Evolutionary conservation across 345 rosid genomes (phyloP).

Genomic region (Lumnitzera racemosa): DNA sequence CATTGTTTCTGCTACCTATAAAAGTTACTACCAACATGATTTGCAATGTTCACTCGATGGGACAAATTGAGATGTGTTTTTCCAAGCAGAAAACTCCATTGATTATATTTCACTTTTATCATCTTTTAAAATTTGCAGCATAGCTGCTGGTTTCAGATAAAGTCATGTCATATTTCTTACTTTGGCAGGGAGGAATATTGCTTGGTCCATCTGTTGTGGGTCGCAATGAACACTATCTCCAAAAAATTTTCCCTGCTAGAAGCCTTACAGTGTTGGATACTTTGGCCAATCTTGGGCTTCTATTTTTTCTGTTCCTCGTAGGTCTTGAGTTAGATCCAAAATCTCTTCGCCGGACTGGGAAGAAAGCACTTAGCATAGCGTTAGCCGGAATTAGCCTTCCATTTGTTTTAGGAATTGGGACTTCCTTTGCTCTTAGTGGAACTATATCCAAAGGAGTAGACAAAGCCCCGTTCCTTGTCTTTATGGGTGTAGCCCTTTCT

Average conservation of each 20-base stretch:
- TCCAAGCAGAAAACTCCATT: too few relatives aligned
- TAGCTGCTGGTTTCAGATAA: too few relatives aligned
- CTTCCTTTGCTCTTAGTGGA: constrained; percentile 32
- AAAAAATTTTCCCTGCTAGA: constrained; percentile 45
- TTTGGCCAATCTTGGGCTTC: constrained; percentile 61
- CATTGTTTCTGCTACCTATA: too few relatives aligned
- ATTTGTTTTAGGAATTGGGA: constrained; percentile 57
- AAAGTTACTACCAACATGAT: too few relatives aligned
- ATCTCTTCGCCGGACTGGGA: constrained; percentile 48
- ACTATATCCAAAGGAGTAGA: constrained; percentile 48
- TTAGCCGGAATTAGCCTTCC: constrained; percentile 60
- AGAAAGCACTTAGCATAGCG: constrained; percentile 55
- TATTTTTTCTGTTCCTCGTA: constrained; percentile 57
- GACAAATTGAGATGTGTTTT: too few relatives aligned
- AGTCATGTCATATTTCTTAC: too few relatives aligned
- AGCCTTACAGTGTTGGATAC: constrained; percentile 67
- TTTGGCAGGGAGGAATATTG: too few relatives aligned
- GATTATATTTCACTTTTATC: too few relatives aligned
- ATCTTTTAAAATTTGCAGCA: background rate
- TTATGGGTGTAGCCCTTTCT: constrained; percentile 86
- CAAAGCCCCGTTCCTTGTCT: constrained; percentile 43
- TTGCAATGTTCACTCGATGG: too few relatives aligned
- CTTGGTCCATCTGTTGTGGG: too few relatives aligned
- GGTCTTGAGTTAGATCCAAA: constrained; percentile 62
- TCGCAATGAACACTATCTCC: constrained; percentile 16